Evolutionary conservation across 164 flowering plant genomes (phyloP).

Genomic region (Magnolia sinica): DNA sequence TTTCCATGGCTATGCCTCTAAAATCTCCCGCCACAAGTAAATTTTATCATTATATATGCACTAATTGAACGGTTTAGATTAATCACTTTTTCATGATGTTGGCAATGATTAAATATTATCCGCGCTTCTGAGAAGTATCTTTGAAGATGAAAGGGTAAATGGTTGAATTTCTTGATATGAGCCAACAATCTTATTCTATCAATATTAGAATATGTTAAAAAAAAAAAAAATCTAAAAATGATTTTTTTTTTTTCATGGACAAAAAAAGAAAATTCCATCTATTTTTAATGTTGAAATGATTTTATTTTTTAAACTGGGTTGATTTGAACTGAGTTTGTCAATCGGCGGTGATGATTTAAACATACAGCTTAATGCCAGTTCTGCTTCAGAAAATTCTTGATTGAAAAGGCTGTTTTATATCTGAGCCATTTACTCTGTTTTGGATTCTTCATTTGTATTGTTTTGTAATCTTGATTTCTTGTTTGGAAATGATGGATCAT

Average conservation of each 20-base stretch:
- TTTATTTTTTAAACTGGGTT: neutral
- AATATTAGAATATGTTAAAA: no score
- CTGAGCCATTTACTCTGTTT: constrained; percentile 45
- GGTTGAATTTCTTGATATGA: constrained; percentile 98
- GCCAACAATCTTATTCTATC: constrained; percentile 29
- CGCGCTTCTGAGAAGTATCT: constrained; percentile 85
- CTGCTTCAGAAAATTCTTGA: constrained; percentile 90
- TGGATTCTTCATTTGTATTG: neutral
- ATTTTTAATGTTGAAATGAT: neutral
- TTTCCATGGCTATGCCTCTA: constrained; percentile 44
- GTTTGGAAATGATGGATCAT: neutral
- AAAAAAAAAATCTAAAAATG: no score
- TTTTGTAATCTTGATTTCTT: neutral
- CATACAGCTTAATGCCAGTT: constrained; percentile 84
- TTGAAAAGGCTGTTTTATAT: constrained; percentile 61
- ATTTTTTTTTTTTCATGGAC: no score
- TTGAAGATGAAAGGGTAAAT: constrained; percentile 56
- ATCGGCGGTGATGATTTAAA: constrained; percentile 56
- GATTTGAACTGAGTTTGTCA: neutral
- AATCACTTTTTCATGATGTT: constrained; percentile 1
- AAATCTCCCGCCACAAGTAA: constrained; percentile 42
- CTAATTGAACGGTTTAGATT: neutral
- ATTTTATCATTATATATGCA: no score
- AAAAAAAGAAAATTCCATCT: no score
- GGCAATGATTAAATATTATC: constrained; percentile 81